These are phyloP conservation scores for Thelephora terrestris DNA, from an alignment of 1,284 basidiomycete genomes.

Conservation along the genomic window DNA sequence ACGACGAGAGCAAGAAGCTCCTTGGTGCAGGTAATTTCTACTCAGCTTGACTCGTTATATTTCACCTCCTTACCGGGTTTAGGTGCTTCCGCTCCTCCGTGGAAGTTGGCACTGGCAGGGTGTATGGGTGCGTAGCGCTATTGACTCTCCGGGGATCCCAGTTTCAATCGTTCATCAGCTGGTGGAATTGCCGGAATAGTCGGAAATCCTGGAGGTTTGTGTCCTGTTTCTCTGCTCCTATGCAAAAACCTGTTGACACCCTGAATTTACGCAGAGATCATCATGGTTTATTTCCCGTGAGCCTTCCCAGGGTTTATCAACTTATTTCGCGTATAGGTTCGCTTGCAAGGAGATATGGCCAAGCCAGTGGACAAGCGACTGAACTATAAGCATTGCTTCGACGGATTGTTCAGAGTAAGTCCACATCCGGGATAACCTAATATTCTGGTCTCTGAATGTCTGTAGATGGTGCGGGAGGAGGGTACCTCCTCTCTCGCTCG, in stretches of 20 bases:
- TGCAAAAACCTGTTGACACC: slow-evolving; percentile 3
- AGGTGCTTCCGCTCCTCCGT: slow-evolving; percentile 59
- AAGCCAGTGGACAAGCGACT: slow-evolving; percentile 76
- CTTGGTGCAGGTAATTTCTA: background rate
- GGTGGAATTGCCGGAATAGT: slow-evolving; percentile 76
- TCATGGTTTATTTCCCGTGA: slow-evolving; percentile 46
- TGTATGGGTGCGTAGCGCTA: slow-evolving; percentile 57
- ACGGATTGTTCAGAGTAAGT: slow-evolving; percentile 71
- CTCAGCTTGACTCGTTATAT: background rate
- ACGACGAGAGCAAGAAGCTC: slow-evolving; percentile 71
- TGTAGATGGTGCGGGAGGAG: slow-evolving; percentile 77
- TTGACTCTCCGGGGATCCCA: background rate
- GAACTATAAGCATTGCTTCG: slow-evolving; percentile 81
- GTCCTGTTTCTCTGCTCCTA: background rate
- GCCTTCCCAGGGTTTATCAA: background rate
- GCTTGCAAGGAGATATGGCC: slow-evolving; percentile 83
- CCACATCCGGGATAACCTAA: slow-evolving; percentile 3
- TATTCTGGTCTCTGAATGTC: slow-evolving; percentile 2
- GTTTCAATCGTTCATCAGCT: slow-evolving; percentile 30
- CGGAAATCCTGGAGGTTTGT: slow-evolving; percentile 78
- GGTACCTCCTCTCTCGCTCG: slow-evolving; percentile 65
- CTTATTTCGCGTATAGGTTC: slow-evolving; percentile 27
- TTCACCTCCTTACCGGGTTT: background rate
- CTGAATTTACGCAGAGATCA: slow-evolving; percentile 47
- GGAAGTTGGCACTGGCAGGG: slow-evolving; percentile 75